Evolutionary conservation across 2,329 filamentous ascomycete genomes (phyloP), one percentile per base, ranked within the genome.

Genomic region (Aspergillus sp.): DNA sequence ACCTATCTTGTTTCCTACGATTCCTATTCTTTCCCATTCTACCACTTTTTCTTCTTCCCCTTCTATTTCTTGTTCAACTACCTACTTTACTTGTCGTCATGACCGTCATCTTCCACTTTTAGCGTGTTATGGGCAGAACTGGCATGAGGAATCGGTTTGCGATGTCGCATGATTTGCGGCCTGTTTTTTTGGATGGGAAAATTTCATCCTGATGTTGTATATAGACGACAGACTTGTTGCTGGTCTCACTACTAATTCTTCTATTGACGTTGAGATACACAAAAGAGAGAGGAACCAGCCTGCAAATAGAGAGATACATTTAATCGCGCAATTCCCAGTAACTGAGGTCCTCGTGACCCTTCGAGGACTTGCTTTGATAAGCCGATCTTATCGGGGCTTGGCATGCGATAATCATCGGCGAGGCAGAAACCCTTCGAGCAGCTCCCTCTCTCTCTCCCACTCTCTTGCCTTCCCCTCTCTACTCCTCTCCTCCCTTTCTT

Each of bases 221-320:
- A 75, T 75, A 75, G 70, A 75, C 66, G 73, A 75, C 75, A 75
- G 70, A 75, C 66, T 59, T 67, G 59, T 55, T 61, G 61, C 54
- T 49, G 36, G 49, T 29, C 61, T 59, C 55, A 54, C 58, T 57
- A 56, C 47, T 64, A 61, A 62, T 64, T 58, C 50, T 57, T 47
- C 18, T 18, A 47, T 11, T 20, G 45, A 47, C 45, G 4, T 14
- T 24, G 36, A n/a, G 4, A 36, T 36, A 16, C 11, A 36, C 14
- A 12, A 12, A 36, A 36, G 32, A 18, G 7, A 18, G n/a, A 22
- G 42, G 10, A 6, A 46, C 14, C 20, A 10, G 42, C 45, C 3
- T 47, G 24, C 45, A 29, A 55, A 31, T 29, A 29, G 20, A 26
- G 53, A 16, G 20, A 47, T 29, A 24, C 36, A 31, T 20, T 22